Base-by-base conservation (phyloP, 371 early-diverging fungal genomes). In the Zancudomyces culisetae region DNA sequence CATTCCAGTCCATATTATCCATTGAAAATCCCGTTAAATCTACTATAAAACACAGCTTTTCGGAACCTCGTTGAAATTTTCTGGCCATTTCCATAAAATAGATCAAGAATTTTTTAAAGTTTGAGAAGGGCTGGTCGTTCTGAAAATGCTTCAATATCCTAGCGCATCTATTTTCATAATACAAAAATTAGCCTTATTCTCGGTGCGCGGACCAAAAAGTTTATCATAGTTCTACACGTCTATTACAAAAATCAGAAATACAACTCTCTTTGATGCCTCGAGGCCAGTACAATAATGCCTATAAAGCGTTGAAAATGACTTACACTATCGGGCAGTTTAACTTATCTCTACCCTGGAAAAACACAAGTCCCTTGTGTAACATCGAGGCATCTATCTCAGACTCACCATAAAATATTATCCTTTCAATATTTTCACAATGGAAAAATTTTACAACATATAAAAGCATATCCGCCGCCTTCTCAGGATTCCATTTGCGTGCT, bases 11-110 rank as follows among this genome's bases (percentile, higher is more conserved):
- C 84, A 87, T 83, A 70, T 87, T 90, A 57, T 68, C 69, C 49
- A 83, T 67, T 21, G 79, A 74, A 49, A 88, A 88, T 29, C 72
- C 76, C 28, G 77, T 78, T 70, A 93, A 65, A 60, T 92, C 87
- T 62, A 90, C 88, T 30, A 92, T 74, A 42, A 88, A 70, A 55
- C 81, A 79, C 10, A 75, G 79, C n/a, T 80, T 74, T 59, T 90
- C 92, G 45, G 87, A 83, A 20, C 77, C 70, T 39, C 65, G 58
- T 24, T 85, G 74, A 42, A 89, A 58, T 57, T 80, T 62, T 27
- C 92, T 79, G 49, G 79, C 76, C 21, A 79, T 77, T 59, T 93
- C 94, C 83, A 92, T 81, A 56, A 80, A 66, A 59, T 76, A 84
- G 54, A 89, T 69, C 21, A 84, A 75, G 57, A 78, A 64, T 21